Percentiles rank a stretch among this genome's conserved stretches.
Evolutionary conservation across 2,329 filamentous ascomycete genomes (phyloP).

Genomic region (Epichloe uncinata): DNA sequence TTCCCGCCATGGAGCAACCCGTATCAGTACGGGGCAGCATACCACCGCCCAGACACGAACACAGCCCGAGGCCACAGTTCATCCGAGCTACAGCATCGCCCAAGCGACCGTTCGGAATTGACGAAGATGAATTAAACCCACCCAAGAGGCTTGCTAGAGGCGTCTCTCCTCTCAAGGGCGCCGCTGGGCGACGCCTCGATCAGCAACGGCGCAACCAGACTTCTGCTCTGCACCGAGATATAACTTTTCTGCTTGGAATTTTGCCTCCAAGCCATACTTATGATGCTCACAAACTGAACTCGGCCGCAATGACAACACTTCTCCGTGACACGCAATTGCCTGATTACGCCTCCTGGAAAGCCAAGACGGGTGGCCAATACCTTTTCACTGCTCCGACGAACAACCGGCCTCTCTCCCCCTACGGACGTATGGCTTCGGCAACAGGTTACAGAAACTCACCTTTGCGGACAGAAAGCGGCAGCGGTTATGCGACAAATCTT

Average conservation of each 20-base stretch:
- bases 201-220: slow-evolving; percentile 55
- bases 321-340: slow-evolving; percentile 57
- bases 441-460: slow-evolving; percentile 38
- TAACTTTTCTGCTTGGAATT: slow-evolving; percentile 53
- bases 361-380: slow-evolving; percentile 23
- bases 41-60: slow-evolving; percentile 20
- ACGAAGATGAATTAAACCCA: slow-evolving; percentile 61
- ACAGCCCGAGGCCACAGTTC: slow-evolving; percentile 36
- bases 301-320: slow-evolving; percentile 58
- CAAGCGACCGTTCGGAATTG: slow-evolving; percentile 47
- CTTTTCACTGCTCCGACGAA: slow-evolving; percentile 19
- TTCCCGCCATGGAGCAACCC: slow-evolving; percentile 41
- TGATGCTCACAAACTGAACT: slow-evolving; percentile 54
- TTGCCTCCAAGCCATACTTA: slow-evolving; percentile 64
- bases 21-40: slow-evolving; percentile 33
- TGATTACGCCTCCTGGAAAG: slow-evolving; percentile 42
- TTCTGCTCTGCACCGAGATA: slow-evolving; percentile 59
- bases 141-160: slow-evolving; percentile 79
- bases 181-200: slow-evolving; percentile 72
- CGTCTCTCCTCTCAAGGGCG: slow-evolving; percentile 87
- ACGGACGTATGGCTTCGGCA: slow-evolving; percentile 27
- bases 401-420: slow-evolving; percentile 35
- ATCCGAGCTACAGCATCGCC: slow-evolving; percentile 38
- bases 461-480: slow-evolving; percentile 31
- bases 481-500: slow-evolving; percentile 14